These are phyloP conservation scores for Mycena rosella DNA, from an alignment of 768 basidiomycete genomes.

Conservation along the genomic window DNA sequence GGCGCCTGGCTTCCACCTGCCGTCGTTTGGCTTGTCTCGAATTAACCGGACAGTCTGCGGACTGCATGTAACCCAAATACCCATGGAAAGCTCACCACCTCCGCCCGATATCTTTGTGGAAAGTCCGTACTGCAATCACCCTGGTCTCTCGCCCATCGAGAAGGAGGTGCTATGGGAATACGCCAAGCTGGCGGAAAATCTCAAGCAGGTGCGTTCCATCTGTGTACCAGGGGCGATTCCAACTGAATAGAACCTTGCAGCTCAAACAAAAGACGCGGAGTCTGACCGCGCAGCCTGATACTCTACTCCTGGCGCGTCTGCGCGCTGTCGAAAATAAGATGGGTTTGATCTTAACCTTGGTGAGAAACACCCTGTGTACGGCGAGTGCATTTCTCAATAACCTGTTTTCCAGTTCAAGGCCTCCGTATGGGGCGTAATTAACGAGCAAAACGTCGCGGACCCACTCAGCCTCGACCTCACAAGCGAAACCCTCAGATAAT, in stretches of 20 bases:
- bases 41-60: too few species aligned
- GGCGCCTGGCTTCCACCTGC: too few species aligned
- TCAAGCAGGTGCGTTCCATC: conserved; percentile 73
- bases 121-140: conserved; percentile 84
- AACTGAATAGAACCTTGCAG: conserved; percentile 50
- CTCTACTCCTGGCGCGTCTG: conserved; percentile 79
- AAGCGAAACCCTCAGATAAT: conserved; percentile 22
- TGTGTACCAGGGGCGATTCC: neutral
- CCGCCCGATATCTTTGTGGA: conserved; percentile 59
- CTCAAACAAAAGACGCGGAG: conserved; percentile 75
- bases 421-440: conserved; percentile 95
- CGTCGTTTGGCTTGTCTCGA: too few species aligned
- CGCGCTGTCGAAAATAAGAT: conserved; percentile 92
- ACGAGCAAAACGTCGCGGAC: conserved; percentile 71
- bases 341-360: conserved; percentile 93
- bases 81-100: conserved; percentile 44
- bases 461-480: conserved; percentile 36
- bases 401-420: conserved; percentile 82
- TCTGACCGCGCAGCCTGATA: conserved; percentile 83
- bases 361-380: conserved; percentile 49
- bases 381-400: conserved; percentile 42
- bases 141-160: conserved; percentile 75
- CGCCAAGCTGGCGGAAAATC: conserved; percentile 84
- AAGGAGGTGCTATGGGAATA: conserved; percentile 94
- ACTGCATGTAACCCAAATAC: conserved; percentile 4